These are phyloP conservation scores for Parmales sp. DNA, from an alignment of 108 stramenopile species.

Conservation along the genomic window DNA sequence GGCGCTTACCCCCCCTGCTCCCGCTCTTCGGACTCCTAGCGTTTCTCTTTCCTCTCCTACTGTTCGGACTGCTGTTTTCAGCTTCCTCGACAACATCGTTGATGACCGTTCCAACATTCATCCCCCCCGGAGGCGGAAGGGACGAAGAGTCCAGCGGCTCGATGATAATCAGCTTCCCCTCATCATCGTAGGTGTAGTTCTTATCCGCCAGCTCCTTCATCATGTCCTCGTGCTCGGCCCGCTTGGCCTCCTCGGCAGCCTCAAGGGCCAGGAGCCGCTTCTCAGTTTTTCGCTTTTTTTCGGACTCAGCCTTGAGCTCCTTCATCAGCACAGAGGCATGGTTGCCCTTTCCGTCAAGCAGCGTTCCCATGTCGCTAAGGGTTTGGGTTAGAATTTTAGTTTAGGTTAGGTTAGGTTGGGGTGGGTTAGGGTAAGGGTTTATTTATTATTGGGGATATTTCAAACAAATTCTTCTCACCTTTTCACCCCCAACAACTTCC, in stretches of 20 bases:
- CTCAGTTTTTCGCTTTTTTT: neutral
- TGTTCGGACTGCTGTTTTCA: neutral
- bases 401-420: too few relatives aligned
- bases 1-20: neutral
- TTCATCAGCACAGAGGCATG: neutral
- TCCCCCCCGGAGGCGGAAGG: neutral
- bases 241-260: neutral
- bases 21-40: neutral
- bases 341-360: slow-evolving; percentile 3
- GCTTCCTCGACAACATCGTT: neutral
- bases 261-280: neutral
- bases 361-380: neutral
- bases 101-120: neutral
- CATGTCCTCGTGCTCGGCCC: neutral
- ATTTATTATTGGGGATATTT: too few relatives aligned
- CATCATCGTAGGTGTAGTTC: neutral
- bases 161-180: neutral
- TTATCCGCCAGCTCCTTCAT: neutral
- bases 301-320: neutral
- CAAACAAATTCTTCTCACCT: too few relatives aligned
- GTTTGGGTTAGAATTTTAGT: too few relatives aligned
- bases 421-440: too few relatives aligned
- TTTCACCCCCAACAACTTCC: neutral
- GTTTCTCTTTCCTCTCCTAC: neutral
- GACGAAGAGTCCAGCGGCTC: neutral